phyloP scores from a whole-genome alignment of 345 rosid species.

The Citrus mangshanensis region DNA sequence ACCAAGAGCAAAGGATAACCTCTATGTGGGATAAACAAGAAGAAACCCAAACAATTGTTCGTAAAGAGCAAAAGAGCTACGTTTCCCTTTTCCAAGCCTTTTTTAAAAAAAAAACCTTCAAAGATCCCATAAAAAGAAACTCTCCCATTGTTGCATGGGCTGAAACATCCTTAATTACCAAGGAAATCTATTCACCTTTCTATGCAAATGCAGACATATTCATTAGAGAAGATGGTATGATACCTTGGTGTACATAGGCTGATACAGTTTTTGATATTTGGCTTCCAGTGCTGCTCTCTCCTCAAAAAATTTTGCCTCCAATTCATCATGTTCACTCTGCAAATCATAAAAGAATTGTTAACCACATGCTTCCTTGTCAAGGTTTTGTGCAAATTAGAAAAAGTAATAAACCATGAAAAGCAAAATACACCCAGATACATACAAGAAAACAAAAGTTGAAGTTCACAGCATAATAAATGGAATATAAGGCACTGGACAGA shows the following conservation, averaged over 20 bases:
- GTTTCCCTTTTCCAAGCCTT: neutral
- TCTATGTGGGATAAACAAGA: neutral
- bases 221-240: neutral
- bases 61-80: neutral
- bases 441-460: neutral
- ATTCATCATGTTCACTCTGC: slow-evolving; percentile 78
- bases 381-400: too few species aligned
- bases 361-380: neutral
- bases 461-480: neutral
- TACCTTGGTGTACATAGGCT: slow-evolving; percentile 82
- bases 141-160: neutral
- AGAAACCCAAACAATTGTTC: neutral
- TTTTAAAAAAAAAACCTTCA: neutral
- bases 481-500: neutral
- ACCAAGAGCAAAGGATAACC: neutral
- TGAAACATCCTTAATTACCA: neutral
- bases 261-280: slow-evolving; percentile 80
- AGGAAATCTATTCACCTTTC: neutral
- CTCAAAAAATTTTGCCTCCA: slow-evolving; percentile 85
- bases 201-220: neutral
- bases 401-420: neutral
- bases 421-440: neutral
- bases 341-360: slow-evolving; percentile 4
- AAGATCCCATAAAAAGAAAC: neutral
- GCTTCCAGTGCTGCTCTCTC: slow-evolving; percentile 92